Evolutionary conservation across 2,329 filamentous ascomycete species (phyloP), one percentile per base, ranked within the genome.

Genomic region (Colletotrichum destructivum): DNA sequence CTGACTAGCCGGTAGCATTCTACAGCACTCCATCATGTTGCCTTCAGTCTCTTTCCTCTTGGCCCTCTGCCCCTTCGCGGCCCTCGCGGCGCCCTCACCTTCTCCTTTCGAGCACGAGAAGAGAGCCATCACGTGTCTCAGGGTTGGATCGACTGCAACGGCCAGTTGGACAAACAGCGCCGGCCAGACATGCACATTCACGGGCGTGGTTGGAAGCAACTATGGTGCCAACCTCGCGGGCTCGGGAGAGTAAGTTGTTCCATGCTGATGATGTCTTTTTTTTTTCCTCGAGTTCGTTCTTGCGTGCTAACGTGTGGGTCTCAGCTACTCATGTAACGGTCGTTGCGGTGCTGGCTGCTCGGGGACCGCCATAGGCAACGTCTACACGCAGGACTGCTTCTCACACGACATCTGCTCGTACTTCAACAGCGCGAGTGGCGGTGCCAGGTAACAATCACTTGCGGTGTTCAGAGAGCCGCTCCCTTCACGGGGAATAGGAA

Each of bases 331-430:
- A 11, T 87, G 85, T 67, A 87, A 86, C 63, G 85, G 85, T 2
- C 80, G 85, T 40, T 87, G 86, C 44, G 85, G 86, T 35, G 83
- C 82, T 12, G 85, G 84, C 0, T 87, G 85, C 60, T 79, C 76
- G 0, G 85, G 85, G 6, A 59, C 77, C 5, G 79, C 84, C 1
- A 1, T 87, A 9, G 85, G 85, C 3, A 85, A 86, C 44, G 84
- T 78, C 4, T 87, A 87, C 68, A 87, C 85, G 0, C 85, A 86
- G 71, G 84, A 87, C 61, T 87, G 86, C 74, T 87, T 85, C 73
- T 83, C 82, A 0, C 86, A 87, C 65, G 86, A 87, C 60, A 82
- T 87, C 15, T 88, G 86, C 75, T 86, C 84, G 4, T 87, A 84
- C 73, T 87, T 87, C 70, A 82, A 87, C 40, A 83, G 83, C 62